A percentile compares a stretch with the other conserved stretches of the same genome.
Conservation (phyloP, 163 green algal genomes). For the Volvox carteri region DNA sequence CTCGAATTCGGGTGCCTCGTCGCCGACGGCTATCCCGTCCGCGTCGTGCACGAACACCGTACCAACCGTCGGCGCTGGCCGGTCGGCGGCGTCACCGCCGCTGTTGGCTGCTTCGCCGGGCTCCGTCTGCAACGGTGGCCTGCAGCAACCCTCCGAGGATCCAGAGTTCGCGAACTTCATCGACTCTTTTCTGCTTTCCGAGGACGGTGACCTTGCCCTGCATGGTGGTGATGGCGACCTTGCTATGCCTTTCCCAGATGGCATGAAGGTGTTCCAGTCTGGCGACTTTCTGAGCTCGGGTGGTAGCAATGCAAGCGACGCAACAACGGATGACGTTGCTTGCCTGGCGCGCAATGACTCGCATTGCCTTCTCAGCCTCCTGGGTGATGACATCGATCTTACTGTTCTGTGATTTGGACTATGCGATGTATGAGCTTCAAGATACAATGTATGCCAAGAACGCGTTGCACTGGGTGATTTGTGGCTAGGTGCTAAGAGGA, state of each 20-base stretch:
- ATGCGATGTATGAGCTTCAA: too few species aligned
- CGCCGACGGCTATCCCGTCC: not conserved
- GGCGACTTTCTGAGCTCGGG: not conserved
- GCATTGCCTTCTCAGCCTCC: slow-evolving; percentile 14
- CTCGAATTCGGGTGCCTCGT: slow-evolving; percentile 6
- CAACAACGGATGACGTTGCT: not conserved
- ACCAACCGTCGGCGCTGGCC: not conserved
- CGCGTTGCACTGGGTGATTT: too few species aligned
- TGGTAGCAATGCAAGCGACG: slow-evolving; percentile 16
- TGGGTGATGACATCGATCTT: slow-evolving; percentile 25
- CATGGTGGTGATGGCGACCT: not conserved
- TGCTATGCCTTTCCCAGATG: not conserved
- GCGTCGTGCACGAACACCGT: slow-evolving; percentile 30
- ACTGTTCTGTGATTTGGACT: not conserved
- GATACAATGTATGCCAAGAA: too few species aligned
- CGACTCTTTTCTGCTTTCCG: not conserved
- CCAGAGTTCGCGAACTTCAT: slow-evolving; percentile 50
- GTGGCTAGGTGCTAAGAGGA: too few species aligned
- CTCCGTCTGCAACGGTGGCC: slow-evolving; percentile 28
- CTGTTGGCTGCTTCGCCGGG: not conserved
- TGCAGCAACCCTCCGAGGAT: not conserved
- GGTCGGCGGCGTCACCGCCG: not conserved
- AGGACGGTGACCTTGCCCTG: slow-evolving; percentile 9
- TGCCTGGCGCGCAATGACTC: slow-evolving; percentile 36
- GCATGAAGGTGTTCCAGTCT: not conserved